phyloP scores from a whole-genome alignment of 1,139 yeast genomes.

The Debaryomycetaceae sp. region DNA sequence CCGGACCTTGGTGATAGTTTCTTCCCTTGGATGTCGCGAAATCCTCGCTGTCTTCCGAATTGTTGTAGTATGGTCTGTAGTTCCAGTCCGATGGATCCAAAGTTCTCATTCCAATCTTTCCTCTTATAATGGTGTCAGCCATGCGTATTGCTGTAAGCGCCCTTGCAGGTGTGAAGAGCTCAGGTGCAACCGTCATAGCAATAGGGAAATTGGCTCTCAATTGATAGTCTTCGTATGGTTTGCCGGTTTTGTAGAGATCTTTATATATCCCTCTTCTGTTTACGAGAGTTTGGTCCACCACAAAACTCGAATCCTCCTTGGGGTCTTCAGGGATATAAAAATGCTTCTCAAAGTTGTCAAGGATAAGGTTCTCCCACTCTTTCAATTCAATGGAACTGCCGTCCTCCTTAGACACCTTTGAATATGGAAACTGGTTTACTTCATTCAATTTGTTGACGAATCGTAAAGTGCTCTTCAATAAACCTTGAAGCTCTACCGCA shows the following conservation, averaged over 20 bases:
- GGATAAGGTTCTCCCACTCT: slow-evolving; percentile 72
- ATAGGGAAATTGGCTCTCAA: slow-evolving; percentile 88
- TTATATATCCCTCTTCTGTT: slow-evolving; percentile 93
- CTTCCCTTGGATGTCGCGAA: slow-evolving; percentile 94
- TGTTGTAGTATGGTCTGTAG: slow-evolving; percentile 84
- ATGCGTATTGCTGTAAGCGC: slow-evolving; percentile 62
- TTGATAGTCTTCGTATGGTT: slow-evolving; percentile 91
- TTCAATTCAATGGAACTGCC: slow-evolving; percentile 52
- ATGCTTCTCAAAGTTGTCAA: slow-evolving; percentile 70
- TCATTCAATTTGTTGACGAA: slow-evolving; percentile 64
- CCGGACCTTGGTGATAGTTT: slow-evolving; percentile 98
- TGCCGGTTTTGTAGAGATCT: slow-evolving; percentile 76
- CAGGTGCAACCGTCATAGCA: slow-evolving; percentile 93
- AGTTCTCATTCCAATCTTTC: slow-evolving; percentile 90
- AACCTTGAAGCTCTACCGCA: slow-evolving; percentile 87
- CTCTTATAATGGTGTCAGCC: slow-evolving; percentile 75
- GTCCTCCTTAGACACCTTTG: slow-evolving; percentile 51
- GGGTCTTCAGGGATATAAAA: slow-evolving; percentile 71
- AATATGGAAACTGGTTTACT: slow-evolving; percentile 54
- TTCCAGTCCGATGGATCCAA: slow-evolving; percentile 90
- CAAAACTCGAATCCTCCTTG: slow-evolving; percentile 48
- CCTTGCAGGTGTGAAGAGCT: slow-evolving; percentile 60
- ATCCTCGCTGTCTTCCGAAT: slow-evolving; percentile 76
- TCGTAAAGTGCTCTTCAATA: slow-evolving; percentile 77
- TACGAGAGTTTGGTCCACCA: slow-evolving; percentile 60